Evolutionary conservation across 2,329 filamentous ascomycete genomes (phyloP).

Genomic region (Hypoxylon sp.): DNA sequence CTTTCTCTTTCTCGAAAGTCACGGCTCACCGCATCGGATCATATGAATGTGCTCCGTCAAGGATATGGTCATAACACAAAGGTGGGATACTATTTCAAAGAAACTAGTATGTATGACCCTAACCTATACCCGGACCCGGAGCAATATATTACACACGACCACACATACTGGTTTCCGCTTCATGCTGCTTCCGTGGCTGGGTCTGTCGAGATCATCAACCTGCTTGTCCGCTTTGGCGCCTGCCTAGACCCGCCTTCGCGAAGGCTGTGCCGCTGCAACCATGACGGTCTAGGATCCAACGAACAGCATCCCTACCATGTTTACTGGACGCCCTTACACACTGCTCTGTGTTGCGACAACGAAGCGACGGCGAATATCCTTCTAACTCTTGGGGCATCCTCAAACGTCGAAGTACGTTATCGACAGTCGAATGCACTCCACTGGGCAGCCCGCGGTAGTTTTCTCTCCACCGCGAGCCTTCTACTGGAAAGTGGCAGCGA

Average conservation of each 20-base stretch:
- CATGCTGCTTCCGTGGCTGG: constrained; percentile 13
- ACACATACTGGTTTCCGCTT: constrained; percentile 12
- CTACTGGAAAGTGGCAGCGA: background rate
- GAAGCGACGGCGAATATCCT: constrained; percentile 7
- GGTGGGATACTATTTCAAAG: no score
- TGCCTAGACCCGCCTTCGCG: constrained; percentile 2
- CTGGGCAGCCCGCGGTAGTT: constrained; percentile 8
- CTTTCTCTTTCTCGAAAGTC: no score
- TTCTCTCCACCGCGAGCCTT: background rate
- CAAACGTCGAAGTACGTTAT: background rate
- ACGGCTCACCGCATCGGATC: background rate
- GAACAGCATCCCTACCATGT: background rate
- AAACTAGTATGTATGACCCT: background rate
- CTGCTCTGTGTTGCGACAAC: constrained; percentile 9
- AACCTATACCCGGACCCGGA: background rate
- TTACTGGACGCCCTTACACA: constrained; percentile 18
- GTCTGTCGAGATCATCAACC: constrained; percentile 2
- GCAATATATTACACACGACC: background rate
- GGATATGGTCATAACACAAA: background rate
- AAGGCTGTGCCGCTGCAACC: background rate
- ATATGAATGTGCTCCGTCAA: background rate
- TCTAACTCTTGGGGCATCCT: constrained; percentile 14
- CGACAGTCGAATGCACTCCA: constrained; percentile 10
- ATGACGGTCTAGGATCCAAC: no score
- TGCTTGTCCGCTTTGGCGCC: constrained; percentile 13